Conservation (phyloP, 768 basidiomycete genomes). For the Suillus lakei region DNA sequence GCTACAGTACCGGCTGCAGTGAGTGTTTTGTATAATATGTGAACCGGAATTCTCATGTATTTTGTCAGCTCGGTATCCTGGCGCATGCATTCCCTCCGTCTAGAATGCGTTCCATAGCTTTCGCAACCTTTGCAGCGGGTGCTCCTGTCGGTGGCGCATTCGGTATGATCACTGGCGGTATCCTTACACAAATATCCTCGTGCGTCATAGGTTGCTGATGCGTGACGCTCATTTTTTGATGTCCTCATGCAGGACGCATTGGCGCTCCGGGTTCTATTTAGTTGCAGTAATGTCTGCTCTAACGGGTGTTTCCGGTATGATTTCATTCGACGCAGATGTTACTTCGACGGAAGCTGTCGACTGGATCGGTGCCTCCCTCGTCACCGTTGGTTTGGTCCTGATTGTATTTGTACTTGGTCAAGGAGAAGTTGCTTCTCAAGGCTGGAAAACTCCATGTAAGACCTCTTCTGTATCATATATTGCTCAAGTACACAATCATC, state of each 20-base stretch:
- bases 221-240: neutral
- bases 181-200: constrained; percentile 59
- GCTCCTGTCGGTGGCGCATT: constrained; percentile 81
- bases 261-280: constrained; percentile 73
- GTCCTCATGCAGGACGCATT: constrained; percentile 41
- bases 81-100: constrained; percentile 79
- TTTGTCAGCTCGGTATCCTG: constrained; percentile 72
- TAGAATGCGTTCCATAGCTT: constrained; percentile 71
- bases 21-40: constrained; percentile 20
- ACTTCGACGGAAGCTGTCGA: constrained; percentile 55
- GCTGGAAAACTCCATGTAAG: constrained; percentile 66
- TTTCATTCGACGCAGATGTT: constrained; percentile 65
- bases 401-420: constrained; percentile 77
- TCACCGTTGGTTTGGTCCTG: constrained; percentile 69
- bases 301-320: constrained; percentile 53
- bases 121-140: constrained; percentile 84
- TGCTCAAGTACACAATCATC: constrained; percentile 24
- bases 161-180: constrained; percentile 73
- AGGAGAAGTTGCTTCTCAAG: constrained; percentile 57
- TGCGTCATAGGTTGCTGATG: constrained; percentile 21
- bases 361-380: constrained; percentile 74
- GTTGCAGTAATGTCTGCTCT: constrained; percentile 58
- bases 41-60: constrained; percentile 6
- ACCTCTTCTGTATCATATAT: constrained; percentile 8
- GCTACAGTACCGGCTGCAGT: constrained; percentile 78